Evolutionary conservation across 208 protist species (phyloP).

Genomic region (Crithidia bombi): DNA sequence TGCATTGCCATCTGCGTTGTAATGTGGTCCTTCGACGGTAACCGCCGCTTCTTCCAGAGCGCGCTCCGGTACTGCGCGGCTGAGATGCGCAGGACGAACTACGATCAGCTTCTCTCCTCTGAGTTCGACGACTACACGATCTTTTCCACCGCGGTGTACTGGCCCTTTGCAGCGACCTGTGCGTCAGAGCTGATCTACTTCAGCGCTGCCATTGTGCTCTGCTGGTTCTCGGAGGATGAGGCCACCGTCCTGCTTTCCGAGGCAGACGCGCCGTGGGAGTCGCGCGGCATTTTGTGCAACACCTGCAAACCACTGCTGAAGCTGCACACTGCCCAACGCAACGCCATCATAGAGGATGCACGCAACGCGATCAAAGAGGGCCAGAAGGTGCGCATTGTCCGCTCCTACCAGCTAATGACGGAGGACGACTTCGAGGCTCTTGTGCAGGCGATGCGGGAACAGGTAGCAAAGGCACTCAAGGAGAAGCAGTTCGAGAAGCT

Average conservation of each 20-base stretch:
- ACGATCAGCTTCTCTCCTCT: constrained; percentile 35
- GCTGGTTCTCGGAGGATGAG: constrained; percentile 51
- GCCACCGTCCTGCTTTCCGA: constrained; percentile 72
- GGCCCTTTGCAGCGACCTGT: constrained; percentile 66
- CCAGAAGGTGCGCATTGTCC: constrained; percentile 80
- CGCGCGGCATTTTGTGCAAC: constrained; percentile 55
- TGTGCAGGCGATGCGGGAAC: constrained; percentile 79
- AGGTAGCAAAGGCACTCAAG: constrained; percentile 53
- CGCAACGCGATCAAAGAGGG: constrained; percentile 67
- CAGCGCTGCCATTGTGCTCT: constrained; percentile 38
- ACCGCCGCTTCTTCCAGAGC: constrained; percentile 53
- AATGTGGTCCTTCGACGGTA: constrained; percentile 57
- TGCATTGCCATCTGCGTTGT: constrained; percentile 60
- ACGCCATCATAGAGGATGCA: constrained; percentile 82
- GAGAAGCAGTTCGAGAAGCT: constrained; percentile 84
- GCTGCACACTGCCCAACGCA: constrained; percentile 84
- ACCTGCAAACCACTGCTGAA: constrained; percentile 73
- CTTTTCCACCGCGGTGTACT: constrained; percentile 74
- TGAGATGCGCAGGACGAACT: constrained; percentile 28
- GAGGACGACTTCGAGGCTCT: constrained; percentile 79
- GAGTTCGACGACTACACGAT: constrained; percentile 76
- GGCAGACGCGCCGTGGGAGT: constrained; percentile 83
- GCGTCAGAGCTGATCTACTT: constrained; percentile 63
- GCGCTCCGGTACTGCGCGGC: constrained; percentile 59
- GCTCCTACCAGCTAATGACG: constrained; percentile 86